Evolutionary conservation across 768 basidiomycete genomes (phyloP), one percentile per base, ranked within the genome.

Genomic region (Lyophyllum decastes): DNA sequence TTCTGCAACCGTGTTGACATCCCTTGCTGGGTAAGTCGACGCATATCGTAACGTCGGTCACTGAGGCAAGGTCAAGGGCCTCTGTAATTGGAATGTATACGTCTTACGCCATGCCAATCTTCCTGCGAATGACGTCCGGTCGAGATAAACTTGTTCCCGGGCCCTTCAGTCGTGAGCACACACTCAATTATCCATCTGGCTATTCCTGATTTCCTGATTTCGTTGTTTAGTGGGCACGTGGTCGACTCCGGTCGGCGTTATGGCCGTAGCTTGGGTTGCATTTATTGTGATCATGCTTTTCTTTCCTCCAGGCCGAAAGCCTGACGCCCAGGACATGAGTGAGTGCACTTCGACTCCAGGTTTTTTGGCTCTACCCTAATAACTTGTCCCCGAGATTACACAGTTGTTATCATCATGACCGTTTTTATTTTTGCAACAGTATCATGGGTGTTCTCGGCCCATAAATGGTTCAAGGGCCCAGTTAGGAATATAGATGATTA

Each of bases 71-170:
- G 1, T 62, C 50, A n/a, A 89, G 88, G 7, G 81, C 88, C 11
- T 78, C 89, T 4, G 88, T 90, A 7, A 87, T 89, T 53, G 87
- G 89, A 3, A 67, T 90, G 33, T 90, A 90, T 61, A 80, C 82
- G 1, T 86, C 84, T 8, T 89, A 90, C 63, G 82, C 81, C 1
- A 76, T 81, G 0, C 88, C 88, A 1, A 88, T 90, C 49, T 83
- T 90, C 61, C 77, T 89, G 30, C 80, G 88, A 33, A 84, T 90
- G 59, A 89, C 88, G 0, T 89, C 82, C 22, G 88, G 89, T 8
- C 76, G 86, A 45, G 62, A 82, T 43, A 83, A 76, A 64, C 68
- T 90, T 12, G 65, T 75, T 9, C 85, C 85, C 1, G 88, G 89
- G 10, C 78, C 79, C 21, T 89, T 90, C 69, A 70, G 72, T 44